Conservation (phyloP, 768 basidiomycete genomes). For the Boletus vermiculosoides region DNA sequence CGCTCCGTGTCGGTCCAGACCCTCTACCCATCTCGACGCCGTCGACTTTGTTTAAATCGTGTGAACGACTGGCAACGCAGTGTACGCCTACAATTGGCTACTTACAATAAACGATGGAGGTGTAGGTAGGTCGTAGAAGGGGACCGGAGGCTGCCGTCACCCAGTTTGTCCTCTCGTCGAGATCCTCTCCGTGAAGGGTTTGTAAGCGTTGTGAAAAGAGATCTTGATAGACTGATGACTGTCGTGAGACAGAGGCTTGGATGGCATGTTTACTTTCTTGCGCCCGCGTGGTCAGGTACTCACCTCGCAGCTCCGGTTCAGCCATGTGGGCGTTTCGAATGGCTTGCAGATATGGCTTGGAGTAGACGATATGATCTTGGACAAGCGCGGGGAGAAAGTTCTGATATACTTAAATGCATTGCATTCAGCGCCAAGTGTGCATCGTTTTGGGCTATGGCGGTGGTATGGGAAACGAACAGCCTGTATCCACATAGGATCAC, state of each 20-base stretch:
- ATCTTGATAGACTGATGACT: slow-evolving; percentile 3
- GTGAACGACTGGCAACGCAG: not conserved
- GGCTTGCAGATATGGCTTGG: not conserved
- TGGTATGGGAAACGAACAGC: not conserved
- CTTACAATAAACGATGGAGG: slow-evolving; percentile 9
- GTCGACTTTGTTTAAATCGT: slow-evolving; percentile 1
- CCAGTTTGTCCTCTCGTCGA: slow-evolving; percentile 1
- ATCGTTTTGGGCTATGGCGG: not conserved
- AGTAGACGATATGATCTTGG: not conserved
- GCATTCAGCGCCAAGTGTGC: not conserved
- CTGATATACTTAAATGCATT: not conserved
- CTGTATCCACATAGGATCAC: not conserved
- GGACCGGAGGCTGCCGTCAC: slow-evolving; percentile 6
- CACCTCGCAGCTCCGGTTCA: not conserved
- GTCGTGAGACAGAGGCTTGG: not conserved
- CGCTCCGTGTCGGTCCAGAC: slow-evolving; percentile 5
- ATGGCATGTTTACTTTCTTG: not conserved
- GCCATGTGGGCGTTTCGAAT: not conserved
- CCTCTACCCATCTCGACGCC: slow-evolving; percentile 11
- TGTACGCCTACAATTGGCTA: not conserved
- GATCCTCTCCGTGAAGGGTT: not conserved
- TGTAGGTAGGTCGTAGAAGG: slow-evolving; percentile 5
- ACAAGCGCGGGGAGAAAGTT: not conserved
- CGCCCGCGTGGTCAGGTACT: not conserved
- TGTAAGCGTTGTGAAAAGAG: not conserved